Evolutionary conservation across 1,284 basidiomycete species (phyloP), one percentile per base, ranked within the genome.

Genomic region (Malassezia cuniculi): DNA sequence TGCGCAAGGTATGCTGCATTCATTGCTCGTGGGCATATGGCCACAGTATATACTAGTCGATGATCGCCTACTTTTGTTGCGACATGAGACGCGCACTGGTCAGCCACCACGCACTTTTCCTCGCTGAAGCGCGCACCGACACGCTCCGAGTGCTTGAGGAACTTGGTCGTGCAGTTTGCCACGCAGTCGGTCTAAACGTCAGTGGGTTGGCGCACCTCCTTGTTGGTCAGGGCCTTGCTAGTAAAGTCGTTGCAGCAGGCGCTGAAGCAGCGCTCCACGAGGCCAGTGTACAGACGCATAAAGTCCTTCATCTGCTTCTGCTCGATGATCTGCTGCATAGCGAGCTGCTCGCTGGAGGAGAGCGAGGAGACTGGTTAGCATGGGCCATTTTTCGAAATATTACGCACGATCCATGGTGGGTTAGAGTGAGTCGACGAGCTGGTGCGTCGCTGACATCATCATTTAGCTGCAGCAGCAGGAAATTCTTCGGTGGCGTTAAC

Each of bases 201-300:
- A 11, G 17, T 2, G 12, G 14, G 4, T 6, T n/a, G 14, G 20
- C 54, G 9, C 37, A 85, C 89, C 79, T 97, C 90, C 75, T 94
- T 95, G 38, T 78, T 78, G 15, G 82, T 85, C 46, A 95, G 73
- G 0, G 87, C 78, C 70, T 89, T 93, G 72, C 81, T 83, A 20
- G 89, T 95, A 64, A 97, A 95, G 69, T 97, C 90, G 68, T 93
- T 86, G 62, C 82, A 82, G 70, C 90, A 97, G 20, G 82, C 75
- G 53, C 75, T 85, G 75, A 97, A 97, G 70, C 90, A 97, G 54
- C 83, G 78, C 69, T 95, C 89, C 28, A 93, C 87, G 39, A 97
- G 76, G 59, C 80, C 82, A n/a, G 86, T 85, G 73, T 95, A 95
- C 69, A 95, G 81, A 62, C 76, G 76, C 75, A 95, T 75, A 62